A percentile compares a stretch with the other conserved stretches of the same genome.
Evolutionary conservation across 306 rosid genomes (phyloP).

Genomic region (Hippophae gyantsensis): DNA sequence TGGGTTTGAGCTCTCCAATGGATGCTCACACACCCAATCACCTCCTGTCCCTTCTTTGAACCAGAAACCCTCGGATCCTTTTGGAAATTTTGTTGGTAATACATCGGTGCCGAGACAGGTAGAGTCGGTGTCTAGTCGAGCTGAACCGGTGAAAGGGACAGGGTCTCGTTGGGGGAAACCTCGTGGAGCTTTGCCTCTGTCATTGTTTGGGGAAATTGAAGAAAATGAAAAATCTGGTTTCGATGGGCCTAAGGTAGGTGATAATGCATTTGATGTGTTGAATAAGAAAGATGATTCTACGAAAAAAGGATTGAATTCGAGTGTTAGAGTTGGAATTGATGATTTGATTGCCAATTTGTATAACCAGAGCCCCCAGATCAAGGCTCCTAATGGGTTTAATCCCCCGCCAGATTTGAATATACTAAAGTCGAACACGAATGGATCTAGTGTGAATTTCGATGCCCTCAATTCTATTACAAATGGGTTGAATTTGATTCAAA

Average conservation of each 20-base stretch:
- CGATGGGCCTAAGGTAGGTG: slow-evolving; percentile 16
- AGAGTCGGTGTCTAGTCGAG: slow-evolving; percentile 10
- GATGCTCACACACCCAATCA: slow-evolving; percentile 11
- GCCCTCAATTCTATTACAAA: slow-evolving; percentile 1
- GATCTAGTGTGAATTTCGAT: slow-evolving; percentile 3
- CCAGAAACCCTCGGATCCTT: slow-evolving; percentile 20
- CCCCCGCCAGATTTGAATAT: slow-evolving; percentile 7
- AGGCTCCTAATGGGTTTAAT: slow-evolving; percentile 28
- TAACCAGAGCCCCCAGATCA: slow-evolving; percentile 25
- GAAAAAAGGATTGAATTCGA: slow-evolving; percentile 31
- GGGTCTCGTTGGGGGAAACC: slow-evolving; percentile 33
- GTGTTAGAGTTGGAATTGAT: slow-evolving; percentile 27
- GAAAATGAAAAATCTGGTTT: slow-evolving; percentile 20
- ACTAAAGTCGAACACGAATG: slow-evolving; percentile 8
- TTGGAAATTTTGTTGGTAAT: slow-evolving; percentile 13
- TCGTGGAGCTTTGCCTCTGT: slow-evolving; percentile 77
- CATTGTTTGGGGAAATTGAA: slow-evolving; percentile 69
- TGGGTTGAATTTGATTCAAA: slow-evolving; percentile 13
- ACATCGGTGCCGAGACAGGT: slow-evolving; percentile 16
- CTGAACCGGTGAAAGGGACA: slow-evolving; percentile 3
- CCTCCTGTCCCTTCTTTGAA: slow-evolving; percentile 4
- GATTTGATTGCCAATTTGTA: slow-evolving; percentile 44
- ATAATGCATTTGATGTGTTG: slow-evolving; percentile 16
- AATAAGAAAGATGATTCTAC: slow-evolving; percentile 19
- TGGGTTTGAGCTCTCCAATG: slow-evolving; percentile 15